These are phyloP conservation scores for Aspergillus calidoustus DNA, from an alignment of 2,329 filamentous ascomycete genomes.

Conservation along the genomic window DNA sequence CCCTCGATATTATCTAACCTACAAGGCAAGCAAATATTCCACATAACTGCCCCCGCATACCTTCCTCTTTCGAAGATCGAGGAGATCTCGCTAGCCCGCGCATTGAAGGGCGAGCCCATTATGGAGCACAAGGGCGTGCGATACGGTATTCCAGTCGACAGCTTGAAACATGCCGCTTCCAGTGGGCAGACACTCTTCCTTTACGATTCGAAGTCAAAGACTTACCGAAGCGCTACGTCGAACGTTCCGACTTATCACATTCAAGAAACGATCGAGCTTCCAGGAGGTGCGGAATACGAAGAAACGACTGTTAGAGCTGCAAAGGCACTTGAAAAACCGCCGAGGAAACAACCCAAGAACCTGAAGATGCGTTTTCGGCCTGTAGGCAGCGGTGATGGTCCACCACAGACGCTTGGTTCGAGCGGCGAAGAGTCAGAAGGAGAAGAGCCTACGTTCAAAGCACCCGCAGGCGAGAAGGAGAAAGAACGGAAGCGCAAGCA, in stretches of 20 bases:
- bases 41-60: conserved; percentile 52
- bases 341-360: conserved; percentile 47
- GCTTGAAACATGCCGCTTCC: conserved; percentile 33
- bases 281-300: conserved; percentile 29
- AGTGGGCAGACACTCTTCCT: conserved; percentile 40
- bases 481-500: conserved; percentile 47
- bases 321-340: conserved; percentile 39
- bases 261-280: conserved; percentile 43
- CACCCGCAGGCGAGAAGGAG: conserved; percentile 32
- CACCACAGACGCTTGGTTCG: conserved; percentile 42
- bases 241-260: conserved; percentile 41
- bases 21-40: conserved; percentile 52
- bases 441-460: conserved; percentile 39
- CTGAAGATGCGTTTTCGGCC: conserved; percentile 52
- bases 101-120: conserved; percentile 47
- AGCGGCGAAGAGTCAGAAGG: conserved; percentile 44
- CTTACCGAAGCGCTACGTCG: conserved; percentile 34
- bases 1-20: conserved; percentile 45
- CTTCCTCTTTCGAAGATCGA: conserved; percentile 51
- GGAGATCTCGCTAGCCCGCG: conserved; percentile 48
- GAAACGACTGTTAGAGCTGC: conserved; percentile 30
- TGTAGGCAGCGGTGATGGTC: conserved; percentile 40
- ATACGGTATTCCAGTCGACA: conserved; percentile 46
- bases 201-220: conserved; percentile 42
- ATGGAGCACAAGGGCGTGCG: conserved; percentile 48